Conservation (phyloP, 2,329 filamentous ascomycete species). For the Aspergillus sp. region DNA sequence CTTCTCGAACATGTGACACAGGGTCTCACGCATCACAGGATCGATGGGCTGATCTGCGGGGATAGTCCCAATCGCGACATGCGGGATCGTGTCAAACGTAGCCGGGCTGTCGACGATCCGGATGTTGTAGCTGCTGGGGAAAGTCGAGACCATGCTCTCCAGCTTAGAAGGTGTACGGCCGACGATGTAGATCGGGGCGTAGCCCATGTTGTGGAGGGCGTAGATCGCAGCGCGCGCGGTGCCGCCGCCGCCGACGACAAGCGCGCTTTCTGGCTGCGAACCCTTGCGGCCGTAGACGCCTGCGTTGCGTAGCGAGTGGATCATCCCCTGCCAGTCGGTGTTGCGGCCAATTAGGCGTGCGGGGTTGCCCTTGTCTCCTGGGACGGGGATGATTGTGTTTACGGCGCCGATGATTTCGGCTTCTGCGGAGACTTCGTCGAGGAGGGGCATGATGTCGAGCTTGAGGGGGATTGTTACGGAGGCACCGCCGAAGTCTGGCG, state of each 20-base stretch:
- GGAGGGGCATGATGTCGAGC: slow-evolving; percentile 75
- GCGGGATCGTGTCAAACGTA: slow-evolving; percentile 57
- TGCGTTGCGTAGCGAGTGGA: slow-evolving; percentile 69
- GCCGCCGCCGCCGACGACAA: slow-evolving; percentile 88
- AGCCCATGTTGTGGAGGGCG: slow-evolving; percentile 79
- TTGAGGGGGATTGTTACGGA: slow-evolving; percentile 97
- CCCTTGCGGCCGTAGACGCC: slow-evolving; percentile 55
- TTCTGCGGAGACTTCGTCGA: slow-evolving; percentile 78
- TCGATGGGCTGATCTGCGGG: slow-evolving; percentile 87
- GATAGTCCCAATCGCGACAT: slow-evolving; percentile 83
- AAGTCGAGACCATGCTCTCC: slow-evolving; percentile 65
- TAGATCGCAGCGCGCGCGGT: slow-evolving; percentile 91
- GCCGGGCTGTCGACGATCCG: slow-evolving; percentile 57
- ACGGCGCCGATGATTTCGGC: slow-evolving; percentile 85
- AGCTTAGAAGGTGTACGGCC: slow-evolving; percentile 74
- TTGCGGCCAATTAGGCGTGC: slow-evolving; percentile 75
- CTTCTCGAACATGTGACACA: slow-evolving; percentile 55
- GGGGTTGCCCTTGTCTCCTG: slow-evolving; percentile 44
- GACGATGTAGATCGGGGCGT: slow-evolving; percentile 81
- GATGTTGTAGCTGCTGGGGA: slow-evolving; percentile 72
- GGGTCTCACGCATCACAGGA: slow-evolving; percentile 62
- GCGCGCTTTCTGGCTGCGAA: slow-evolving; percentile 51
- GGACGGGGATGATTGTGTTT: slow-evolving; percentile 79
- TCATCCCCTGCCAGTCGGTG: slow-evolving; percentile 95
- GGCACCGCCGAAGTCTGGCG: slow-evolving; percentile 80